These are phyloP conservation scores for Lasiodiplodia sp. DNA, from an alignment of 2,329 filamentous ascomycete genomes.

Conservation along the genomic window DNA sequence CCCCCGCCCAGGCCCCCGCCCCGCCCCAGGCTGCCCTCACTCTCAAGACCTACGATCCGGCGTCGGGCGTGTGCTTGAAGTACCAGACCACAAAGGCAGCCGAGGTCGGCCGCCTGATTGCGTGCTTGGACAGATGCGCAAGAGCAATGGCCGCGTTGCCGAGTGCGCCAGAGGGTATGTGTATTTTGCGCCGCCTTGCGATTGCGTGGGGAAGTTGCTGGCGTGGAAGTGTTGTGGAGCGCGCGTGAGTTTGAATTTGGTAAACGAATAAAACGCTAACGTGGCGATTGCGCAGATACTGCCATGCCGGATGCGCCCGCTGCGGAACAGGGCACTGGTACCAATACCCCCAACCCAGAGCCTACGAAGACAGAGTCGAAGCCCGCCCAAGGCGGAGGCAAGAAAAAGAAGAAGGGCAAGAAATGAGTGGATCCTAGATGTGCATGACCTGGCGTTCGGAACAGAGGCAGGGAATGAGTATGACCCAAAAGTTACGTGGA, in stretches of 20 bases:
- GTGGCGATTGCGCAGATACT: slow-evolving; percentile 36
- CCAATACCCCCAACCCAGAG: slow-evolving; percentile 44
- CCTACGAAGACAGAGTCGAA: slow-evolving; percentile 33
- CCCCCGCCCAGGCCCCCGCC: slow-evolving; percentile 36
- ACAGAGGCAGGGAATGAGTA: background rate
- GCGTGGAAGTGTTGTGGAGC: background rate
- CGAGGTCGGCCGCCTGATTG: slow-evolving; percentile 84
- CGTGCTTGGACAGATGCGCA: slow-evolving; percentile 77
- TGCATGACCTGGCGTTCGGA: slow-evolving; percentile 9
- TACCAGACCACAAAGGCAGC: slow-evolving; percentile 91
- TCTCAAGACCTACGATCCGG: slow-evolving; percentile 89
- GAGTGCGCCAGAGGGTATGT: background rate
- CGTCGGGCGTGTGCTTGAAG: slow-evolving; percentile 82
- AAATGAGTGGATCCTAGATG: slow-evolving; percentile 47
- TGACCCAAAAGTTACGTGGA: slow-evolving; percentile 1
- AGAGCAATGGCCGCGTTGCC: slow-evolving; percentile 63
- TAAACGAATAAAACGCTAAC: slow-evolving; percentile 1
- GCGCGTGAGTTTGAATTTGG: background rate
- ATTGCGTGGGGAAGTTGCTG: background rate
- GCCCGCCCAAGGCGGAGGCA: slow-evolving; percentile 42
- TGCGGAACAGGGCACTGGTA: slow-evolving; percentile 37
- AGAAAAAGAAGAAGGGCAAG: slow-evolving; percentile 61
- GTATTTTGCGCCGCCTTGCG: no score
- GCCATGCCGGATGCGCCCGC: slow-evolving; percentile 45
- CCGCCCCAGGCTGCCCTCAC: slow-evolving; percentile 72